These are phyloP conservation scores for Zanthoxylum bungeanum DNA, from an alignment of 345 rosid genomes.

Conservation along the genomic window DNA sequence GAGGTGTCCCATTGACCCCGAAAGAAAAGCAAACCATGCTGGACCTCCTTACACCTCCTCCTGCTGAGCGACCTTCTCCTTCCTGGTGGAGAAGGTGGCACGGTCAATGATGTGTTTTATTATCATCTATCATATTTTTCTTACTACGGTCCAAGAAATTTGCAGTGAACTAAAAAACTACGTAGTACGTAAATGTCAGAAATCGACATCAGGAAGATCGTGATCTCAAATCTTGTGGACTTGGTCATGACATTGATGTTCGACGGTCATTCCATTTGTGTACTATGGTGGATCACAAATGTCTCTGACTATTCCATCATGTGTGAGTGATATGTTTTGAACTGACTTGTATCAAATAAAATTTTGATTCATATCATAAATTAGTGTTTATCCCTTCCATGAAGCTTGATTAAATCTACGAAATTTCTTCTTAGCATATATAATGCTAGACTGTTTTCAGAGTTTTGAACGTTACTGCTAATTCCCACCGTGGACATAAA, in stretches of 20 bases:
- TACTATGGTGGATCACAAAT: not conserved
- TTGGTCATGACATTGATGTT: not conserved
- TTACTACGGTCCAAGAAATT: not conserved
- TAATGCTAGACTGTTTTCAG: too few relatives aligned
- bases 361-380: not conserved
- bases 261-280: not conserved
- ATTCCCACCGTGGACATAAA: too few relatives aligned
- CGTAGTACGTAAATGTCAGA: not conserved
- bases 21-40: constrained; percentile 86
- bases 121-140: not conserved
- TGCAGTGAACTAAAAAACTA: not conserved
- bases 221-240: not conserved
- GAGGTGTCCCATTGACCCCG: constrained; percentile 80
- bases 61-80: constrained; percentile 31
- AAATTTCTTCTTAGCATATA: too few relatives aligned
- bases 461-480: too few relatives aligned
- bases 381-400: not conserved
- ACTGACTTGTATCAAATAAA: not conserved
- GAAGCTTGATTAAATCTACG: too few relatives aligned
- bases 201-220: not conserved
- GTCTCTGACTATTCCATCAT: not conserved
- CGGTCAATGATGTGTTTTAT: constrained; percentile 18
- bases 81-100: constrained; percentile 60
- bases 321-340: not conserved
- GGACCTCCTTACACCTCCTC: constrained; percentile 84